phyloP scores from a whole-genome alignment of 2,329 filamentous ascomycete species.

The Alternaria novae-zelandiae region DNA sequence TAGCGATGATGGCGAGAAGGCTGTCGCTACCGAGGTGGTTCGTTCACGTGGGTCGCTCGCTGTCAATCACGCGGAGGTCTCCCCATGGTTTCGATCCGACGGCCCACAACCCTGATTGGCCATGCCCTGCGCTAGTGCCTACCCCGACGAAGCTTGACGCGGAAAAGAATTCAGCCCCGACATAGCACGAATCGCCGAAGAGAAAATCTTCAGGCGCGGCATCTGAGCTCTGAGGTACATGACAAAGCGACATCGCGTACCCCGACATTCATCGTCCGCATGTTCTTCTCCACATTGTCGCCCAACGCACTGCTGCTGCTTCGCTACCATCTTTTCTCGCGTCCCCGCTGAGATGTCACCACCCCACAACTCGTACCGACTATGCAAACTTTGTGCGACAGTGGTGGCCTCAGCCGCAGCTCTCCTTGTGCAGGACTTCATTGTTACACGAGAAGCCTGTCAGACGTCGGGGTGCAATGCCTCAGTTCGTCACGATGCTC shows the following conservation, averaged over 20 bases:
- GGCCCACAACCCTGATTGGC: not conserved
- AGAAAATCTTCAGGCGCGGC: not conserved
- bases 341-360: not conserved
- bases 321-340: not conserved
- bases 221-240: not conserved
- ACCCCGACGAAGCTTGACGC: not conserved
- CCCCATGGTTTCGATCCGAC: not conserved
- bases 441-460: not conserved
- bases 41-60: not conserved
- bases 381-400: not conserved
- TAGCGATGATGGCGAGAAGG: not conserved
- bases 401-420: not conserved
- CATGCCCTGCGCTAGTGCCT: not conserved
- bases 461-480: not conserved
- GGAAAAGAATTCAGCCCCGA: conserved; percentile 1
- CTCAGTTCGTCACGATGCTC: not conserved
- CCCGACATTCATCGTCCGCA: not conserved
- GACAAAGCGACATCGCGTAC: not conserved
- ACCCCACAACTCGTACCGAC: not conserved
- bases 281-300: not conserved
- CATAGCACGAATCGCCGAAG: not conserved
- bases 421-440: not conserved
- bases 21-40: not conserved
- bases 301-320: not conserved
- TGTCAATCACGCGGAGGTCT: not conserved